Base-by-base conservation (phyloP, 192 early-diverging fungal species). In the Pilaira anomala region DNA sequence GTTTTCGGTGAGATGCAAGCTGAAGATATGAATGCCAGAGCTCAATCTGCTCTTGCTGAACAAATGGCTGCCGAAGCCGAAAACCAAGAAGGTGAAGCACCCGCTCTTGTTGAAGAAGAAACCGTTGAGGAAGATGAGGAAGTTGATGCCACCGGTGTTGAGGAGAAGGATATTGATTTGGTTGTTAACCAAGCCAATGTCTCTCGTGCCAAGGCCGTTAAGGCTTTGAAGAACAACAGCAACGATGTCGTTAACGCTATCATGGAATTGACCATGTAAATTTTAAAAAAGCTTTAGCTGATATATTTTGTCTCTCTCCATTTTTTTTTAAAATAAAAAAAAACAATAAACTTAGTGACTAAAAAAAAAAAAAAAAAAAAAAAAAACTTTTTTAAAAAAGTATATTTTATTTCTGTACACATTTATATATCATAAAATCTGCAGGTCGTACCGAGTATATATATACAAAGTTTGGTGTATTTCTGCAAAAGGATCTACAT, bases 221-320 rank as follows among this genome's bases (percentile, higher is more conserved):
- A 88, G 80, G 95, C 94, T 30, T 83, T 99, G 69, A 92, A 89
- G 81, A 80, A 80, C 61, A 87, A 90, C 81, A 70, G 83, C 71
- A 91, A 85, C 79, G 93, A 98, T 75, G 89, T 97, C 63, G 89
- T 98, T 71, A 96, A 96, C 75, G 93, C 97, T 63, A 96, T 97
- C 81, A 97, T 97, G 95, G 92, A 55, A 36, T 30, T 55, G 18
- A 33, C 53, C 30, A 55, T 55, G 53, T 36, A 55, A 18, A 55
- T 7, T 33, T 3, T 33, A 33, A 33, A 33, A 33, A 33, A 33
- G 11, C 6, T 9, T 36, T 36, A 36, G 6, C 11, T 9, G 7
- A 36, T 36, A 9, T 9, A 1, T 4, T 36, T 6, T 4, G 1
- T 9, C 33, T 9, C 33, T 9, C 33, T 9, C 33, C 33, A 5